Percentiles rank a stretch among this genome's conserved stretches.
Conservation (phyloP, 805 yeast genomes). For the Zygotorulaspora chibaensis region DNA sequence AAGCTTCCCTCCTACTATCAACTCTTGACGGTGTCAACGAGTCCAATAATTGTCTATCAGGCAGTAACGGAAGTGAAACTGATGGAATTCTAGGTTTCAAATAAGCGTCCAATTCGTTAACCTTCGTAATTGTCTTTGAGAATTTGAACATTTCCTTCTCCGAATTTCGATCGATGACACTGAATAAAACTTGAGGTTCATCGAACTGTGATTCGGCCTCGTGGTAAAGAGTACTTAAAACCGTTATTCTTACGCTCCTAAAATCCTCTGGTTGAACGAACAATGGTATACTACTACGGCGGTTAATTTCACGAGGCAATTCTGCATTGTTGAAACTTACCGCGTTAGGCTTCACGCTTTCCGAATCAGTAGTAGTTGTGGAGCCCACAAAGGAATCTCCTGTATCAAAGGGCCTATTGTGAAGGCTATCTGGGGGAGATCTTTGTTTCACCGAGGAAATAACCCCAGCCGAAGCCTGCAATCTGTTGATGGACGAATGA, state of each 20-base stretch:
- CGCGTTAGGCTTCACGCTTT: conserved; percentile 9
- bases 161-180: conserved; percentile 57
- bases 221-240: conserved; percentile 45
- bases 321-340: conserved; percentile 12
- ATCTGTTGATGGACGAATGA: conserved; percentile 3
- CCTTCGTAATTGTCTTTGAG: conserved; percentile 55
- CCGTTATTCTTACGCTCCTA: conserved; percentile 44
- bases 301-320: conserved; percentile 10
- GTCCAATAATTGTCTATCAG: conserved; percentile 59
- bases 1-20: conserved; percentile 50
- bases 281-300: conserved; percentile 40
- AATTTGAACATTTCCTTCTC: conserved; percentile 72
- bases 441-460: neutral
- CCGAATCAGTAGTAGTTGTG: conserved; percentile 1
- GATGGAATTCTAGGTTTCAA: conserved; percentile 52
- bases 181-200: conserved; percentile 58
- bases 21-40: conserved; percentile 54
- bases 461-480: neutral
- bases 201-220: conserved; percentile 43
- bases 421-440: conserved; percentile 7
- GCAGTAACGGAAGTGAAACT: conserved; percentile 51
- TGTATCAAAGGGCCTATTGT: conserved; percentile 9
- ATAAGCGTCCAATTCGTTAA: conserved; percentile 57
- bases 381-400: conserved; percentile 5
- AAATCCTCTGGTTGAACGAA: conserved; percentile 59